These are phyloP conservation scores for Ocimum tenuiflorum DNA, from an alignment of 257 asterid species.

Conservation along the genomic window DNA sequence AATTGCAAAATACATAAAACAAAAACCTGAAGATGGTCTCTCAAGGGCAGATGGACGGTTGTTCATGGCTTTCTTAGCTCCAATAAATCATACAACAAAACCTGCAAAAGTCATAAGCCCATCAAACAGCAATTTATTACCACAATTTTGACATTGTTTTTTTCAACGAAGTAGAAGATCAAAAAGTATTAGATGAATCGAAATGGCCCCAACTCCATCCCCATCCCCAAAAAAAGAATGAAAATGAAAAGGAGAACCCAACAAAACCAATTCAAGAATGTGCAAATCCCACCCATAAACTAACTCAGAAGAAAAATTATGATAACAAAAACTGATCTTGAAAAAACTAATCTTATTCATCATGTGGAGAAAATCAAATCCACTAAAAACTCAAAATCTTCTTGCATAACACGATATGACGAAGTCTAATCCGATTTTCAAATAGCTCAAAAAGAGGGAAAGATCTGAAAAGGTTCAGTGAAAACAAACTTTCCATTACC, in stretches of 20 bases:
- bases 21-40: conserved; percentile 53
- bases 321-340: not conserved
- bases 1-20: not conserved
- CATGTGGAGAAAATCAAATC: not conserved
- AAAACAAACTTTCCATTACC: conserved; percentile 13
- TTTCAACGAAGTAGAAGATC: not conserved
- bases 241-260: not conserved
- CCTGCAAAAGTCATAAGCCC: conserved; percentile 25
- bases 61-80: conserved; percentile 46
- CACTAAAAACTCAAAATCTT: not conserved
- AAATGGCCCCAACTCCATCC: not conserved
- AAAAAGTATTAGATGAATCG: not conserved
- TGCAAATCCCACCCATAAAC: not conserved
- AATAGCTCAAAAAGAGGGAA: not conserved
- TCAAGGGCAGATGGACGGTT: conserved; percentile 35
- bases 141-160: not conserved
- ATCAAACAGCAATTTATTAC: not conserved
- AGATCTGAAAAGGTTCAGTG: not conserved
- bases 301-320: not conserved
- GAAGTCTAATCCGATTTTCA: not conserved
- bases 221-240: not conserved
- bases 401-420: not conserved
- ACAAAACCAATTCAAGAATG: conserved; percentile 21
- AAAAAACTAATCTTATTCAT: not conserved
- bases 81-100: conserved; percentile 39